Percentiles rank a stretch among this genome's conserved stretches.
Conservation (phyloP, 106 monocot species). For the Dioscorea zingiberensis region DNA sequence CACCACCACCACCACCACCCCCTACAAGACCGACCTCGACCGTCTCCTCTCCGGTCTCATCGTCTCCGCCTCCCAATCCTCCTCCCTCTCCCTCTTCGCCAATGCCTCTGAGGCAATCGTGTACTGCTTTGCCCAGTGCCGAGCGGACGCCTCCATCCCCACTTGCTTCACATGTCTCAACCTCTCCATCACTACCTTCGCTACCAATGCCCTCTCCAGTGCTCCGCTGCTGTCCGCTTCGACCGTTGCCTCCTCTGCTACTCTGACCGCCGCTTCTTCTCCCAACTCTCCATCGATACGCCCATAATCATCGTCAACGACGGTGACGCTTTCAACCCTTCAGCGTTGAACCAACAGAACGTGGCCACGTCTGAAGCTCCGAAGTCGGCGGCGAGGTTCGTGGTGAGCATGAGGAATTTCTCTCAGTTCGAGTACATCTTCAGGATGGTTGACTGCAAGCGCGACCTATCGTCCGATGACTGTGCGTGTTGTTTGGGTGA, state of each 20-base stretch:
- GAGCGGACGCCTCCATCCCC: not conserved
- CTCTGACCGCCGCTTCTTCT: slow-evolving; percentile 6
- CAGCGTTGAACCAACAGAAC: not conserved
- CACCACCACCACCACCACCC: too few species aligned
- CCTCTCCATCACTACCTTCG: slow-evolving; percentile 1
- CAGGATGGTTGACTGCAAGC: slow-evolving; percentile 15
- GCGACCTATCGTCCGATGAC: slow-evolving; percentile 5
- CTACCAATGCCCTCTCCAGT: not conserved
- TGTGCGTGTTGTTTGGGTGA: slow-evolving; percentile 3
- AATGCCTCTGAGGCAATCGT: too few species aligned
- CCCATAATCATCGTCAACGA: not conserved
- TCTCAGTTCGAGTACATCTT: not conserved
- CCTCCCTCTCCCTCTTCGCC: too few species aligned
- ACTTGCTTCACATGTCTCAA: not conserved
- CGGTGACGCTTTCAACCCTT: not conserved
- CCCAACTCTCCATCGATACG: not conserved
- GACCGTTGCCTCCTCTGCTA: slow-evolving; percentile 7
- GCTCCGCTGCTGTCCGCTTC: slow-evolving; percentile 1
- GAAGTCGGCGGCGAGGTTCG: slow-evolving; percentile 9
- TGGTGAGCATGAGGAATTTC: not conserved
- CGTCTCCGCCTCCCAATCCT: too few species aligned
- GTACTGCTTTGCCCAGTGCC: too few species aligned
- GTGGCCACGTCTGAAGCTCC: not conserved
- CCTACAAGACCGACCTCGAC: too few species aligned
- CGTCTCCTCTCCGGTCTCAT: too few species aligned